Base-by-base conservation (phyloP, 768 basidiomycete species). In the Suillus subalutaceus region DNA sequence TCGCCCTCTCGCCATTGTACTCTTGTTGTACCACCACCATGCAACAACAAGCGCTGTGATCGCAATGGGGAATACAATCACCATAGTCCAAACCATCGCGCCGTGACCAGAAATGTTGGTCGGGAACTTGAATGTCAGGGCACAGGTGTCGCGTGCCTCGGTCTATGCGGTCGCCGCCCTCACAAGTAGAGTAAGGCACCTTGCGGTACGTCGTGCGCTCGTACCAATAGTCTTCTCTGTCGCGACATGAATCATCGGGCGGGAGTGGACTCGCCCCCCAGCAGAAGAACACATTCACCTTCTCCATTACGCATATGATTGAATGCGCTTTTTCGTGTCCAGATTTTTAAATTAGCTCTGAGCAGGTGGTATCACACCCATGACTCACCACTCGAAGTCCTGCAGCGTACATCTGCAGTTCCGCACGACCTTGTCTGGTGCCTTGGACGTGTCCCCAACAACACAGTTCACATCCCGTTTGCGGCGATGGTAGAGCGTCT, bases 401-500 rank as follows among this genome's bases (percentile, higher is more conserved):
- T 83, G 81, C 12, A 75, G 70, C 0, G 80, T 79, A 72, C 97
- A 99, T 0, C 83, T 75, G 72, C 97, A 99, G 64, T 91, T 90
- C 50, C 84, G 79, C 26, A 90, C 85, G 37, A 91, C 72, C 37
- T 80, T 83, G 26, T 84, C 83, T n/a, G 75, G 72, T 55, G 80
- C 79, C 78, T 86, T 92, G 55, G 73, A 81, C 67, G 81, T 85
- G 60, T 89, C 80, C 5, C 97, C 97, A 9, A 99, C 89, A 40
- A 90, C 86, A 70, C 97, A 99, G 67, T 93, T 89, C 0, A 83
- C 81, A 37, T 93, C 83, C 6, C 97, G 88, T 40, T 85, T 83
- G 26, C 97, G 88, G 15, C 97, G 93, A 75, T 96, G 93, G 73
- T 96, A 99, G n/a, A 92, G 80, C 0, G 92, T 93, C 95, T 96